phyloP scores from a whole-genome alignment of 2,329 filamentous ascomycete genomes.

The Lanzia echinophila region DNA sequence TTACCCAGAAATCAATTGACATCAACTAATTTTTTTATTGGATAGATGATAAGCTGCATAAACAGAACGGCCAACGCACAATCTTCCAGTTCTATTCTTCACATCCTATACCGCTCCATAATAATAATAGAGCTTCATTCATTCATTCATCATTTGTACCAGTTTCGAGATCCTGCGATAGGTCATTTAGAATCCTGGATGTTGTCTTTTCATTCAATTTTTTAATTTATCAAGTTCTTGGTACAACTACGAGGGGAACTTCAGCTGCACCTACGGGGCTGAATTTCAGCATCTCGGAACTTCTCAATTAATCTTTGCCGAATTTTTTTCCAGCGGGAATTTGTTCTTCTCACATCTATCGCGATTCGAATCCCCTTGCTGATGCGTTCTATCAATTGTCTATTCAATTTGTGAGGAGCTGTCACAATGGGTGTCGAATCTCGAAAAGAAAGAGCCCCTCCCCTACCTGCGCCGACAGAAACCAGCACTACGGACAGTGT shows the following conservation, averaged over 20 bases:
- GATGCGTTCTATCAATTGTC: constrained; percentile 6
- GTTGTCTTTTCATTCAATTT: neutral
- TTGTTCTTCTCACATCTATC: neutral
- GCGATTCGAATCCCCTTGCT: neutral
- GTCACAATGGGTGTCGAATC: constrained; percentile 30
- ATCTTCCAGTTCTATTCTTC: neutral
- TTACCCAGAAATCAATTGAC: constrained; percentile 50
- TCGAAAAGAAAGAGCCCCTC: constrained; percentile 49
- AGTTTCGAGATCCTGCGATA: neutral
- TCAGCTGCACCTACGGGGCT: neutral
- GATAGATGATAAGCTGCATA: neutral
- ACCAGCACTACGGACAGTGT: constrained; percentile 42
- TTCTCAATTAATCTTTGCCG: neutral
- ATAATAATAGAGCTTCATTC: neutral
- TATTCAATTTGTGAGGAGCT: constrained; percentile 4
- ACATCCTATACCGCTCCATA: neutral
- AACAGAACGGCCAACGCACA: neutral
- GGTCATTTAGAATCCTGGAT: neutral
- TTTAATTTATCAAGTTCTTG: neutral
- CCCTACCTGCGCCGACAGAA: constrained; percentile 73
- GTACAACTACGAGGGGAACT: neutral
- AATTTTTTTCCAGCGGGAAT: neutral
- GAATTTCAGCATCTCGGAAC: neutral
- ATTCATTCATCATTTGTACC: neutral
- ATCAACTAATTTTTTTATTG: neutral